A percentile compares a stretch with the other conserved stretches of the same genome.
Evolutionary conservation across 2,329 filamentous ascomycete genomes (phyloP).

Genomic region (Diplodia intermedia): DNA sequence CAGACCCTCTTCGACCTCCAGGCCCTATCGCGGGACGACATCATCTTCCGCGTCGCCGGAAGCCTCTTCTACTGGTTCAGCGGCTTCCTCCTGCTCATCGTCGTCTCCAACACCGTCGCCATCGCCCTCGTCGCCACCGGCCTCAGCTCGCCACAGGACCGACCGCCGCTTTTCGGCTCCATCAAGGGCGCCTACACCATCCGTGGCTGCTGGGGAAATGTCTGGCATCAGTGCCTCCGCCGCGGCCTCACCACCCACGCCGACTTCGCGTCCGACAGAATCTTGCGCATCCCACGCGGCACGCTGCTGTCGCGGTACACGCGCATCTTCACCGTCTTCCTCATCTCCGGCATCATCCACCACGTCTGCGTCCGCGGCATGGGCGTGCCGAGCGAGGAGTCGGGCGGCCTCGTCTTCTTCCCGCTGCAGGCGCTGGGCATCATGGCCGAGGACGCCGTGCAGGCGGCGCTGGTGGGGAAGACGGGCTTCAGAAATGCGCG

Average conservation of each 20-base stretch:
- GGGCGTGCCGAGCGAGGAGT: background rate
- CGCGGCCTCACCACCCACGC: slow-evolving; percentile 11
- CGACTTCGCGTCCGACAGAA: background rate
- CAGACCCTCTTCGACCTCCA: background rate
- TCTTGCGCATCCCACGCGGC: slow-evolving; percentile 28
- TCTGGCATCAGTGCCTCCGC: slow-evolving; percentile 15
- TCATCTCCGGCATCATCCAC: slow-evolving; percentile 34
- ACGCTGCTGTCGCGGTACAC: slow-evolving; percentile 31
- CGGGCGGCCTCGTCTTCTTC: slow-evolving; percentile 3
- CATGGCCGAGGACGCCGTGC: background rate
- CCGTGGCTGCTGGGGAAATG: slow-evolving; percentile 2
- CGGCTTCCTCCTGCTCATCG: background rate
- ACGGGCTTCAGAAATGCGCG: no score
- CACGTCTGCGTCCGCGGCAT: background rate
- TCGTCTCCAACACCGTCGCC: background rate
- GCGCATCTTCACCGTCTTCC: slow-evolving; percentile 32
- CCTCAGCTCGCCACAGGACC: background rate
- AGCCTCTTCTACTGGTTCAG: background rate
- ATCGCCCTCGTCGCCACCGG: background rate
- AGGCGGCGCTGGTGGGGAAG: background rate
- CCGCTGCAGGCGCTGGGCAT: slow-evolving; percentile 1
- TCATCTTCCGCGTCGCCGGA: background rate
- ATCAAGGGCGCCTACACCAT: background rate
- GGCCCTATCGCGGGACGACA: background rate
- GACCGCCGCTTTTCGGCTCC: background rate